phyloP scores from a whole-genome alignment of 306 rosid genomes.

The Begonia masoniana region DNA sequence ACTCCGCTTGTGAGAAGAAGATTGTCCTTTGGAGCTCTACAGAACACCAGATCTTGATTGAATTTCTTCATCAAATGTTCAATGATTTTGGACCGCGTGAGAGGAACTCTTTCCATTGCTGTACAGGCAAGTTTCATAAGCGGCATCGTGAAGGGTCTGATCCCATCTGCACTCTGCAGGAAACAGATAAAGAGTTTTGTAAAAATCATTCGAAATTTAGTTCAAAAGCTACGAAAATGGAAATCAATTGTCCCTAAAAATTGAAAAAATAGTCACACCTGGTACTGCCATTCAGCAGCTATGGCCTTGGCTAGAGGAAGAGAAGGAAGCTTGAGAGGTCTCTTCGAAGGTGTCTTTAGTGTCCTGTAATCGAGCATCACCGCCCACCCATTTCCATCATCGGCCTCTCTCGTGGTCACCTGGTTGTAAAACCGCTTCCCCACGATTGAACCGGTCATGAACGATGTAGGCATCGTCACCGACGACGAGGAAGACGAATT shows the following conservation, averaged over 20 bases:
- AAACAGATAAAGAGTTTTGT: neutral
- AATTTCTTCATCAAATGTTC: slow-evolving; percentile 68
- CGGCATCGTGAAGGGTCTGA: slow-evolving; percentile 96
- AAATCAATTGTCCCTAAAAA: neutral
- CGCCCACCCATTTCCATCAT: slow-evolving; percentile 73
- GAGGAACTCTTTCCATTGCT: slow-evolving; percentile 85
- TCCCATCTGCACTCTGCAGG: slow-evolving; percentile 70
- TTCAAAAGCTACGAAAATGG: neutral
- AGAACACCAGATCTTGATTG: slow-evolving; percentile 77
- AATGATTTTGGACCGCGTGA: slow-evolving; percentile 60
- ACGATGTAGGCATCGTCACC: slow-evolving; percentile 86
- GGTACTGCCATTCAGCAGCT: slow-evolving; percentile 91
- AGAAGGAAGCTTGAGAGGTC: slow-evolving; percentile 75
- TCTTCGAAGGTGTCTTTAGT: slow-evolving; percentile 71
- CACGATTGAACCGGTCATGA: slow-evolving; percentile 85
- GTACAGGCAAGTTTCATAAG: slow-evolving; percentile 93
- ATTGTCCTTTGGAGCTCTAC: slow-evolving; percentile 67
- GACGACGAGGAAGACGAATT: slow-evolving; percentile 26
- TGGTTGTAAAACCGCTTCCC: slow-evolving; percentile 74
- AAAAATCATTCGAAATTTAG: neutral
- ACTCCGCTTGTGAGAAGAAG: slow-evolving; percentile 48
- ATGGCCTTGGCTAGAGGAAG: slow-evolving; percentile 70
- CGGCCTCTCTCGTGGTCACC: slow-evolving; percentile 54
- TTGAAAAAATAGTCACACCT: slow-evolving; percentile 21
- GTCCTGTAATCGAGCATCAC: slow-evolving; percentile 95